Base-by-base conservation (phyloP, 2,329 filamentous ascomycete genomes). In the Xylariaceae sp. region DNA sequence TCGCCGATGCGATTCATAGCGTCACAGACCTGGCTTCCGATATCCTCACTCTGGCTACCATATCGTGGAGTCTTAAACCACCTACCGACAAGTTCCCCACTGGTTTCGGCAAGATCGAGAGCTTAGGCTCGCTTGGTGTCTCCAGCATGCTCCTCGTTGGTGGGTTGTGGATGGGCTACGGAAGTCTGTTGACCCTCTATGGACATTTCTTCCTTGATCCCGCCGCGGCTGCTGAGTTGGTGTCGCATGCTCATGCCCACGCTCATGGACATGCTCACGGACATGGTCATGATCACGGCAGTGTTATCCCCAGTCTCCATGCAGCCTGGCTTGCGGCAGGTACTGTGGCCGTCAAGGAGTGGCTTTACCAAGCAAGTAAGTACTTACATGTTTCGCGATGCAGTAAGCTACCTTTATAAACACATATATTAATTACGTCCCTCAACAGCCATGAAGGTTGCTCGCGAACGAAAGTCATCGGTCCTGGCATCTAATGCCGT, bases 91-190 rank as follows among this genome's bases (percentile, higher is more conserved):
- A 83, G 47, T 99, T 96, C 72, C 94, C 94, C 1, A 85, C 87
- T 68, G 94, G 94, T 1, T 99, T 96, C 72, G 94, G 94, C 72
- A 99, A 99, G 78, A 84, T 99, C n/a, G 94, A 99, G 79, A 96
- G 92, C 69, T 77, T 99, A 71, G 94, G 94, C 17, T 94, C 92
- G 18, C 78, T 99, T 60, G 94, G 93, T 13, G 94, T 99, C 39
- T 97, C 92, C 67, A 87, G 92, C 64, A 89, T 99, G 76, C 80
- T 99, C 68, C 82, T 99, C 1, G 85, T 88, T 52, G 94, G 94
- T 63, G 94, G 94, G 54, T 77, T 96, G 63, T 92, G 95, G 73
- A 97, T 99, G 88, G 92, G 92, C 64, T 85, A 88, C 75, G 88
- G 89, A 74, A 89, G 88, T 68, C 80, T 85, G 58, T 77, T 87